Evolutionary conservation across 1,284 basidiomycete genomes (phyloP), one percentile per base, ranked within the genome.

Genomic region (Fomitiporia mediterranea): DNA sequence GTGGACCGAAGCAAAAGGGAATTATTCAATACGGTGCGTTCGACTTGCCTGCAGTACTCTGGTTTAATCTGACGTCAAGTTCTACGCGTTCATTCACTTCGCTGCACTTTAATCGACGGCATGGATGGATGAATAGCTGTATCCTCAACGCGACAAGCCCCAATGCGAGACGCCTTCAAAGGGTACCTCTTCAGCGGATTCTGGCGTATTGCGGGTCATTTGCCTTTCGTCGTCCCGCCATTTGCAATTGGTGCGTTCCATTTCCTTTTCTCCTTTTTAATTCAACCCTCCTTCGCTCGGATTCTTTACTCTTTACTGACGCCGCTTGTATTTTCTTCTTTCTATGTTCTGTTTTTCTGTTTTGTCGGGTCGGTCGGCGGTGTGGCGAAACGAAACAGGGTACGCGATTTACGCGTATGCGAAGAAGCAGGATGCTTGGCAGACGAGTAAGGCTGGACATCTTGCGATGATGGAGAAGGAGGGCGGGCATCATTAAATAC

Each of bases 141-240:
- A 61, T 94, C 94, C 28, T 89, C 92, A 11, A 88, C 82, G 76
- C 82, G 86, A 68, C 82, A 90, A 65, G 83, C 83, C 61, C 82
- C 89, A 9, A 80, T 88, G 44, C 81, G 83, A 49, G 78, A 89
- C 60, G 81, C 86, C 64, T 69, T 95, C 68, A 76, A 80, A 55
- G 82, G 74, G 64, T 96, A 89, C 77, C 67, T 94, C 64, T 91
- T 94, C 80, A 93, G 94, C 73, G 94, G 92, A 47, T 89, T 86
- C 78, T 80, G 80, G 61, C 86, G 94, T 62, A 70, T 94, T 48
- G 81, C 85, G 54, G 75, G 74, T 38, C 89, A 95, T 67, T 75
- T 84, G 23, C 76, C 89, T 47, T 97, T 93, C 77, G 92, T 89
- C 74, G 74, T 82, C 56, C 70, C 93, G 61, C 94, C 94, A 23